These are phyloP conservation scores for Pythium myriotylum DNA, from an alignment of 352 stramenopile genomes.

Conservation along the genomic window DNA sequence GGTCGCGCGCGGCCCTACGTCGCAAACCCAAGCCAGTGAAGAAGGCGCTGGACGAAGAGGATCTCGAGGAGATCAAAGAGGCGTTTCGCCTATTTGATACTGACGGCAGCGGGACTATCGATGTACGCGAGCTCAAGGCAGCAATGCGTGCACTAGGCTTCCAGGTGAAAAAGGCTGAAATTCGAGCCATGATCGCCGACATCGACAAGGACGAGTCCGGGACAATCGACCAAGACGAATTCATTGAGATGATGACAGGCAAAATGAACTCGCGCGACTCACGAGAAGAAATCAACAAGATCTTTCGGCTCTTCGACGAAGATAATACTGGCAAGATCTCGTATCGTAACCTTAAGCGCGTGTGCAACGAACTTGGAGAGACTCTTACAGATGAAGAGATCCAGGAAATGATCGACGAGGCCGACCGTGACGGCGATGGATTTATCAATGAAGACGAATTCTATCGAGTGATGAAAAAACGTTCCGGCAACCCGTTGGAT, in stretches of 20 bases:
- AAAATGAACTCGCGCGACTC: constrained; percentile 92
- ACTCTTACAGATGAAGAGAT: constrained; percentile 78
- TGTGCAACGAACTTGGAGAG: constrained; percentile 85
- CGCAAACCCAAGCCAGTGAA: constrained; percentile 51
- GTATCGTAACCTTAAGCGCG: constrained; percentile 94
- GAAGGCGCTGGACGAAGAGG: constrained; percentile 90
- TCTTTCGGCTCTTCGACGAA: constrained; percentile 96
- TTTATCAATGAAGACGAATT: constrained; percentile 96
- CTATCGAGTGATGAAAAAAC: constrained; percentile 96
- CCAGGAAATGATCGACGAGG: constrained; percentile 96
- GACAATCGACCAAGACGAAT: constrained; percentile 91
- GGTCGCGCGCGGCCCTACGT: constrained; percentile 27
- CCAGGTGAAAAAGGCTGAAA: constrained; percentile 93
- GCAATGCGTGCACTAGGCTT: constrained; percentile 94
- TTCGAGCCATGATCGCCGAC: constrained; percentile 91
- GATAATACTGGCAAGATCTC: constrained; percentile 95
- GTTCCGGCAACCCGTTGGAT: constrained; percentile 91
- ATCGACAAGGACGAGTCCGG: constrained; percentile 94
- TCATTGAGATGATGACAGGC: constrained; percentile 94
- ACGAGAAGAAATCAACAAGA: constrained; percentile 92
- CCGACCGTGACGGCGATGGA: constrained; percentile 92
- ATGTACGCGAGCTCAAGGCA: constrained; percentile 94
- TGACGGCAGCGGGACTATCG: constrained; percentile 89
- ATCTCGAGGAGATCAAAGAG: constrained; percentile 93
- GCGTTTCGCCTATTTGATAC: constrained; percentile 95